These are phyloP conservation scores for Diaporthe nobilis DNA, from an alignment of 2,329 filamentous ascomycete species.

Conservation along the genomic window DNA sequence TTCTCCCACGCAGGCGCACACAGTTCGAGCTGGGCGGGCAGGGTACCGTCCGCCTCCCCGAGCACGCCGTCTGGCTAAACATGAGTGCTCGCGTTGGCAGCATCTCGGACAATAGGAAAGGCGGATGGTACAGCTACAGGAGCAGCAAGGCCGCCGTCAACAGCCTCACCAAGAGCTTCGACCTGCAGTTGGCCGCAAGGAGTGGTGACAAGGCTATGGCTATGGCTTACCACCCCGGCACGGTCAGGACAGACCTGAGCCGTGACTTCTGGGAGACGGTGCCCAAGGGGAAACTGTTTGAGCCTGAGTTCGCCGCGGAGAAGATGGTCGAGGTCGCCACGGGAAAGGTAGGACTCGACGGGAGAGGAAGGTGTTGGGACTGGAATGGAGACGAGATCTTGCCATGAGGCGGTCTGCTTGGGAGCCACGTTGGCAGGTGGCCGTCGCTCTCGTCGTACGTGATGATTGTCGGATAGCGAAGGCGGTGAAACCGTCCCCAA, in stretches of 20 bases:
- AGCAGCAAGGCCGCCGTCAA: slow-evolving; percentile 82
- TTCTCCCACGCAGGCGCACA: slow-evolving; percentile 74
- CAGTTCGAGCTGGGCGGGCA: slow-evolving; percentile 47
- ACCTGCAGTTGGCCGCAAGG: slow-evolving; percentile 72
- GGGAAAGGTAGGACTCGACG: slow-evolving; percentile 60
- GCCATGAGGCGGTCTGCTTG: slow-evolving; percentile 58
- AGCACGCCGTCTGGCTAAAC: slow-evolving; percentile 76
- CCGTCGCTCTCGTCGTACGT: background rate
- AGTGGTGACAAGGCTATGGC: slow-evolving; percentile 75
- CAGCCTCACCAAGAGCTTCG: slow-evolving; percentile 78
- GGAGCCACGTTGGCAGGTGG: background rate
- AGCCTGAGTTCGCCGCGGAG: slow-evolving; percentile 75
- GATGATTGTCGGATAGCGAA: background rate
- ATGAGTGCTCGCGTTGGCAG: slow-evolving; percentile 86
- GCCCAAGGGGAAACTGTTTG: slow-evolving; percentile 74
- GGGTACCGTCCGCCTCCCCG: slow-evolving; percentile 54
- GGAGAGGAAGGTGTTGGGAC: slow-evolving; percentile 77
- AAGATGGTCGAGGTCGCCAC: slow-evolving; percentile 73
- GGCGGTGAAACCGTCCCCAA: background rate
- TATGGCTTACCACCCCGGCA: slow-evolving; percentile 83
- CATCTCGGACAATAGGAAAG: slow-evolving; percentile 78
- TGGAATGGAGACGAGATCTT: slow-evolving; percentile 76
- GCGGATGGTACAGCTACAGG: slow-evolving; percentile 88
- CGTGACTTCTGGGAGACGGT: slow-evolving; percentile 79
- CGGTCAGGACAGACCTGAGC: slow-evolving; percentile 82